phyloP scores from a whole-genome alignment of 805 yeast species.

The Citeromyces matritensis region DNA sequence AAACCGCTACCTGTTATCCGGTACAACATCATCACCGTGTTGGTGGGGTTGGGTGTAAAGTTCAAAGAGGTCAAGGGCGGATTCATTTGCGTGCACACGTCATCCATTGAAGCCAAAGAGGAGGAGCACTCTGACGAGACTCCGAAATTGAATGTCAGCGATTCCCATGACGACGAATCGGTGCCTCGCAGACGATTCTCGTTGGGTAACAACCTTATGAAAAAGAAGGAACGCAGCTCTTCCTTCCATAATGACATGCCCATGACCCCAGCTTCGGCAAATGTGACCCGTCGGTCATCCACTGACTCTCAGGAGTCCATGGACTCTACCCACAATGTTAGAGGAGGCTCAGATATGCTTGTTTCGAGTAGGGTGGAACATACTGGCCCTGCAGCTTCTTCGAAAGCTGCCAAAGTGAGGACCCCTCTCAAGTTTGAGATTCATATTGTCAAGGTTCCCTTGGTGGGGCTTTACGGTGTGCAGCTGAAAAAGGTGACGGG shows the following conservation, averaged over 20 bases:
- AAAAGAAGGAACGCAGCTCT: slow-evolving; percentile 36
- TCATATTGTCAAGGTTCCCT: slow-evolving; percentile 82
- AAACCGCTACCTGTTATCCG: slow-evolving; percentile 83
- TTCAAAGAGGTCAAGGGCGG: slow-evolving; percentile 91
- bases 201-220: slow-evolving; percentile 39
- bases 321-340: slow-evolving; percentile 36
- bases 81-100: slow-evolving; percentile 64
- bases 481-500: slow-evolving; percentile 90
- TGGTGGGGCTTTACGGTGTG: slow-evolving; percentile 82
- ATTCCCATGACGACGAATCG: slow-evolving; percentile 7
- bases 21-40: slow-evolving; percentile 64
- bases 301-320: slow-evolving; percentile 40
- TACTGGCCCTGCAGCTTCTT: background rate
- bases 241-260: slow-evolving; percentile 12
- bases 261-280: slow-evolving; percentile 21
- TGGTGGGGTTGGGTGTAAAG: slow-evolving; percentile 63
- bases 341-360: slow-evolving; percentile 45
- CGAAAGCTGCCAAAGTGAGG: slow-evolving; percentile 8
- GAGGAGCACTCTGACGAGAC: slow-evolving; percentile 13
- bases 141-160: slow-evolving; percentile 9
- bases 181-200: slow-evolving; percentile 40
- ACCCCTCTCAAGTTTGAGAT: slow-evolving; percentile 81
- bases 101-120: slow-evolving; percentile 27
- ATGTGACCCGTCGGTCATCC: slow-evolving; percentile 14
- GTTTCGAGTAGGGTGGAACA: slow-evolving; percentile 9